These are phyloP conservation scores for Euphrasia arctica DNA, from an alignment of 305 asterid genomes.

Conservation along the genomic window DNA sequence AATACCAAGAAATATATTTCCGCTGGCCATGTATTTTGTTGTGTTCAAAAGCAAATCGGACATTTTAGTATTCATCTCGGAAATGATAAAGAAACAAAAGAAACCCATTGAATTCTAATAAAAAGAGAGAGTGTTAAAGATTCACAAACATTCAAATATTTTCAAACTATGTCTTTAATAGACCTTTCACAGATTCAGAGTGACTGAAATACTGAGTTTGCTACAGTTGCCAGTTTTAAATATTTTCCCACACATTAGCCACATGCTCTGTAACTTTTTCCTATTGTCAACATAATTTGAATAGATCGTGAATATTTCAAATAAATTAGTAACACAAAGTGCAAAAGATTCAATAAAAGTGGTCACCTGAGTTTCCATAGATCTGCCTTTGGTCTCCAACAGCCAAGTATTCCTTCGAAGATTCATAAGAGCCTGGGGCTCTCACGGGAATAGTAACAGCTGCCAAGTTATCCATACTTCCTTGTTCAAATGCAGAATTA, in stretches of 20 bases:
- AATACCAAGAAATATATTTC: not conserved
- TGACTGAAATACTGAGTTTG: slow-evolving; percentile 7
- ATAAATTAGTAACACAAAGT: slow-evolving; percentile 14
- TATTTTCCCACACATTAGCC: slow-evolving; percentile 10
- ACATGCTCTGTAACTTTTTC: not conserved
- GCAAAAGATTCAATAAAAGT: slow-evolving; percentile 27
- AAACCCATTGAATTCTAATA: not conserved
- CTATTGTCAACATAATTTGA: slow-evolving; percentile 13
- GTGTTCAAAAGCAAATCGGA: not conserved
- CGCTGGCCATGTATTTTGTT: slow-evolving; percentile 2
- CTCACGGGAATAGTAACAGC: slow-evolving; percentile 66
- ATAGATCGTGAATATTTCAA: slow-evolving; percentile 2
- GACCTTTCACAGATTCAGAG: slow-evolving; percentile 5
- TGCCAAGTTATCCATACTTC: slow-evolving; percentile 93
- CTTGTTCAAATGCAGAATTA: slow-evolving; percentile 72
- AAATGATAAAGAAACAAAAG: not conserved
- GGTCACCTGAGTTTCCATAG: slow-evolving; percentile 50
- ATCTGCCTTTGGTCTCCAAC: slow-evolving; percentile 48
- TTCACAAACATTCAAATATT: not conserved
- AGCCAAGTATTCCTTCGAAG: slow-evolving; percentile 39
- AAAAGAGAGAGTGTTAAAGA: not conserved
- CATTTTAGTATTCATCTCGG: not conserved
- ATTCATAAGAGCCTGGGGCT: slow-evolving; percentile 35
- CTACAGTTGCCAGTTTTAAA: not conserved
- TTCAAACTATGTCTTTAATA: slow-evolving; percentile 4